Evolutionary conservation across 805 yeast genomes (phyloP), one percentile per base, ranked within the genome.

Genomic region (Saccharomyces kudriavzevii): DNA sequence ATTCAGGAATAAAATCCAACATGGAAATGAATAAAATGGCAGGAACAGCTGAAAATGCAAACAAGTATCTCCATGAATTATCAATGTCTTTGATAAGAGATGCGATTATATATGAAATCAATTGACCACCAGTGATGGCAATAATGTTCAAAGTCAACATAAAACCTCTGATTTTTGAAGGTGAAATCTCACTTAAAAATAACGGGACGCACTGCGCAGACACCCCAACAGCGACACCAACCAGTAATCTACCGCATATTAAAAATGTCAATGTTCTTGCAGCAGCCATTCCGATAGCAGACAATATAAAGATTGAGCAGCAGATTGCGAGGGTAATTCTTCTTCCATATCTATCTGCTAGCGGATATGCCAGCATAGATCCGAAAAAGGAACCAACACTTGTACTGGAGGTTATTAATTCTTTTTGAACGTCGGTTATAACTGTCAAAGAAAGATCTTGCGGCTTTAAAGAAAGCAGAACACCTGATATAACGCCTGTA

Each of bases 221-320:
- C 27, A 79, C 78, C 14, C 94, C 94, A 25, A 87, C 83, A 8
- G 86, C 89, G 26, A 84, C 61, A n/a, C 91, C 91, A 14, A 86
- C 78, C 30, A 83, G 66, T 29, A 80, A 74, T 54, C 92, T 74
- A 1, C 92, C 92, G 49, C 73, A 58, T 31, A 75, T 67, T 53
- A 79, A 61, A 56, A 72, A 74, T 53, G 66, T 57, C 63, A 82
- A 73, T 13, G 70, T 66, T 24, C 63, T 54, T 1, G 73, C 59
- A 13, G 79, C 61, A 0, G 81, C 68, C 65, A 81, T 77, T 62
- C 77, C 77, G 17, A 80, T 57, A 2, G 83, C 81, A 13, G 81
- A 72, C 13, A 76, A 60, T 45, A 77, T 74, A 56, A 81, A 76
- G 0, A 77, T 62, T 59, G 74, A 64, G 49, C 82, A 72, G 52